Evolutionary conservation across 176 grass and related monocot species (phyloP).

Genomic region (Thalia dealbata): DNA sequence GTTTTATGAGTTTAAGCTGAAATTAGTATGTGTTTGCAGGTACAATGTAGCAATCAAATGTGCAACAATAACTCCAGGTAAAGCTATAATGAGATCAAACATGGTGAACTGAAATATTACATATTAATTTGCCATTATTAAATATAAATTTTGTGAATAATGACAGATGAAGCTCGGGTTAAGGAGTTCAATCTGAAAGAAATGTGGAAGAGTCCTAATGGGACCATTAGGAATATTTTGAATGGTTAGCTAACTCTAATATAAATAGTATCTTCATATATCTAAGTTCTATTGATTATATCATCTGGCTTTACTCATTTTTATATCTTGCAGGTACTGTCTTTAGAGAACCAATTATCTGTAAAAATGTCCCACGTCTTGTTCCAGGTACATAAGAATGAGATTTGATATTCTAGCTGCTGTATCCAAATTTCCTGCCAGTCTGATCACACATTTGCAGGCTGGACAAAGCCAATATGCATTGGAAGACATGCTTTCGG

Average conservation of each 20-base stretch:
- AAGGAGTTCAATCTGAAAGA: slow-evolving; percentile 68
- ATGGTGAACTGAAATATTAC: neutral
- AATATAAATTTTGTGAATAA: slow-evolving; percentile 9
- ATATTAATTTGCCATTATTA: neutral
- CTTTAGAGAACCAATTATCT: slow-evolving; percentile 76
- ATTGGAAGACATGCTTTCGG: slow-evolving; percentile 79
- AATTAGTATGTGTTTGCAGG: slow-evolving; percentile 31
- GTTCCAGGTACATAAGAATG: slow-evolving; percentile 37
- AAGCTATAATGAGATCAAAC: neutral
- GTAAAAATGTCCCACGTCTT: slow-evolving; percentile 64
- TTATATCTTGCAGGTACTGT: slow-evolving; percentile 50
- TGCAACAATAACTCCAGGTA: slow-evolving; percentile 76
- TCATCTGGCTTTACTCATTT: slow-evolving; percentile 1
- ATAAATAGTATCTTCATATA: neutral
- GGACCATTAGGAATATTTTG: slow-evolving; percentile 72
- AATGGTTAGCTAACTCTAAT: slow-evolving; percentile 34
- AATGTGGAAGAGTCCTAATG: slow-evolving; percentile 80
- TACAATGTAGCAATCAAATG: slow-evolving; percentile 81
- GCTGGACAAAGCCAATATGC: slow-evolving; percentile 69
- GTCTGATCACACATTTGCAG: slow-evolving; percentile 22
- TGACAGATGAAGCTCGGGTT: slow-evolving; percentile 65
- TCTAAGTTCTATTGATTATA: slow-evolving; percentile 20
- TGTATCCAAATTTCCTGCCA: neutral
- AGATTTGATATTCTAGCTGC: neutral
- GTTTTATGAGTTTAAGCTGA: neutral